Evolutionary conservation across 2,329 filamentous ascomycete genomes (phyloP), one percentile per base, ranked within the genome.

Genomic region (Ophiocordyceps unilateralis): DNA sequence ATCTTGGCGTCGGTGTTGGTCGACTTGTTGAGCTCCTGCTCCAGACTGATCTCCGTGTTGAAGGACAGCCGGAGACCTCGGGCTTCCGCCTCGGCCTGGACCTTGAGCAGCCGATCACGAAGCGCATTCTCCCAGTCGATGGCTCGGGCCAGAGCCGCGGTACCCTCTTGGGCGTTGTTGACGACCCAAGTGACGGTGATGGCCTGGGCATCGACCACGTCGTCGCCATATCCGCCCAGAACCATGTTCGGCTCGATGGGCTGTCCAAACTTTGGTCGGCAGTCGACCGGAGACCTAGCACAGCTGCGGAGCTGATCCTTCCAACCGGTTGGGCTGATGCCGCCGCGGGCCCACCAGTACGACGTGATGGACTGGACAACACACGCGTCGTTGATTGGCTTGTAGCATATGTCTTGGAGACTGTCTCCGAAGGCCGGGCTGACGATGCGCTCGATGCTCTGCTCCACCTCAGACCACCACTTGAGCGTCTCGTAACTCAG

Each of bases 1-100:
- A 98, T 98, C 60, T 89, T 95, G 39, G 89, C 93, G 60, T 98
- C 91, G 0, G 91, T 96, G 60, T 98, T 98, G 41, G 87, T 95
- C 32, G 87, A 93, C 64, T 96, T 94, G 67, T 95, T 98, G 45
- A 98, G 70, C 57, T 98, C 91, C 57, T 95, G 75, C 58, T 96
- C 89, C 47, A 98, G 67, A 59, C 88, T 95, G 60, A 89, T 84
- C 63, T 98, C 91, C 0, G 91, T 93, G 41, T 79, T 93, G 69
- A 96, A 98, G 8, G 88, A 96, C 30, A 98, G 66, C 19, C 91
- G 75, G 10, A 98, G 71, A 1, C 88, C 88, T 40, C 83, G 78
- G 19, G 80, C 69, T 4, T 62, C 62, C 8, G 91, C 93, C 61
- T 98, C 87, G 14, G 74, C 65, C 58, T 94, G 86, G 1, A 87